A percentile compares a stretch with the other conserved stretches of the same genome.
Evolutionary conservation across 495 filamentous ascomycete species (phyloP).

Genomic region (Hyphodiscus hymeniophilus): DNA sequence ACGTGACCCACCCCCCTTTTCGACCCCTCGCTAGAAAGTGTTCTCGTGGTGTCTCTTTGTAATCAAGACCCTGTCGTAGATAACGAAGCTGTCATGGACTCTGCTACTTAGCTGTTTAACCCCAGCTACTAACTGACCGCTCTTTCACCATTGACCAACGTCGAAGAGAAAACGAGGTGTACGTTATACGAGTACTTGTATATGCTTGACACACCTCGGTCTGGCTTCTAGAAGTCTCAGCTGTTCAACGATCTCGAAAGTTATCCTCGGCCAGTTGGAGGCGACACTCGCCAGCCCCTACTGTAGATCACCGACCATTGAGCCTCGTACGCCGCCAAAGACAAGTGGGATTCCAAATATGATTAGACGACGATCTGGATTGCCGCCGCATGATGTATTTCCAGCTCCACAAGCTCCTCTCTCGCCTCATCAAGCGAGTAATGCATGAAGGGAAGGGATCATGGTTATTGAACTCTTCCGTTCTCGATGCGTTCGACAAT

Average conservation of each 20-base stretch:
- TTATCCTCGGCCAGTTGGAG: background rate
- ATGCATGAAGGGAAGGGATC: background rate
- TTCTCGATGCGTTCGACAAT: too few species aligned
- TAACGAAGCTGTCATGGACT: too few species aligned
- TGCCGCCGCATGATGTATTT: background rate
- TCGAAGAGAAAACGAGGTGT: background rate
- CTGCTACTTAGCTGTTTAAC: too few species aligned
- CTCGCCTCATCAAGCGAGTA: background rate
- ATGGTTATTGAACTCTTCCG: background rate
- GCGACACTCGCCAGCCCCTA: background rate
- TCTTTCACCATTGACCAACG: background rate
- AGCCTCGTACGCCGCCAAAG: background rate
- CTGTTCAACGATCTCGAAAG: background rate
- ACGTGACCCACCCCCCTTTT: too few species aligned
- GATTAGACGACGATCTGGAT: background rate
- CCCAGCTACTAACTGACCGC: background rate
- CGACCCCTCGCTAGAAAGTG: too few species aligned
- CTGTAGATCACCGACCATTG: background rate
- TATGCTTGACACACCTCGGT: background rate
- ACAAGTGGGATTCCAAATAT: background rate
- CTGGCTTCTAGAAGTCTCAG: background rate
- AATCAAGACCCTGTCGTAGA: too few species aligned
- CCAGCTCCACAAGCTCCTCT: background rate
- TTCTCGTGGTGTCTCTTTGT: too few species aligned
- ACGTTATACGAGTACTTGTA: background rate